Conservation (phyloP, 2,329 filamentous ascomycete species). For the Fusarium sp. region DNA sequence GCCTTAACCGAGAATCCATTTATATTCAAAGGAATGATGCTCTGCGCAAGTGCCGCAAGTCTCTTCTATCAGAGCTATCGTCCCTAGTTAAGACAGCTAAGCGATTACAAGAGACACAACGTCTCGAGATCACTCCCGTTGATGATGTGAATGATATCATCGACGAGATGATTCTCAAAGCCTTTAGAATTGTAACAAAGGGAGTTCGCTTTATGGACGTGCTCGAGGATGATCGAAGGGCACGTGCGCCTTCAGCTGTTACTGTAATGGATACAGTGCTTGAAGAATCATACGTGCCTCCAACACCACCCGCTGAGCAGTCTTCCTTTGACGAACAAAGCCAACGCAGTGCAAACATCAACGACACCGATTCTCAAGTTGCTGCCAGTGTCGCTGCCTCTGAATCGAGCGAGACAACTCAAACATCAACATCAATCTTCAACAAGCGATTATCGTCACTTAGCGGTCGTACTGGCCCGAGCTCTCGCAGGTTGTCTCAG, state of each 20-base stretch:
- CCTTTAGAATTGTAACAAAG: constrained; percentile 93
- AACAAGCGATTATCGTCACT: constrained; percentile 63
- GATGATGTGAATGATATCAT: constrained; percentile 80
- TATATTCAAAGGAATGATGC: constrained; percentile 81
- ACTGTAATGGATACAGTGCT: constrained; percentile 71
- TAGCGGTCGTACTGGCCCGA: constrained; percentile 50
- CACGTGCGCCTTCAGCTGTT: constrained; percentile 64
- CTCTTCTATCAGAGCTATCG: constrained; percentile 88
- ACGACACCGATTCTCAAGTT: constrained; percentile 58
- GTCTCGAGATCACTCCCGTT: constrained; percentile 58
- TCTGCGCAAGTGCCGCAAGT: constrained; percentile 85
- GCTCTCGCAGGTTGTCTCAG: constrained; percentile 54
- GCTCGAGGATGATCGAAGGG: constrained; percentile 74
- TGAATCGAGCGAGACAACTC: constrained; percentile 54
- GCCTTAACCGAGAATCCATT: constrained; percentile 83
- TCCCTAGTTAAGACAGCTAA: constrained; percentile 91
- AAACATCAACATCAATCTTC: constrained; percentile 51
- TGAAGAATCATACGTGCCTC: constrained; percentile 70
- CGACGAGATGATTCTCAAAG: constrained; percentile 93
- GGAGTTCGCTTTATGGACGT: constrained; percentile 91
- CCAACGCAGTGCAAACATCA: constrained; percentile 51
- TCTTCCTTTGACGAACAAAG: constrained; percentile 60
- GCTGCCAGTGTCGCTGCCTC: constrained; percentile 52
- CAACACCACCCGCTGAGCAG: constrained; percentile 73
- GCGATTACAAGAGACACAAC: constrained; percentile 80